A percentile compares a stretch with the other conserved stretches of the same genome.
These are phyloP conservation scores for Coemansia furcata DNA, from an alignment of 192 early-diverging fungal species.

Conservation along the genomic window DNA sequence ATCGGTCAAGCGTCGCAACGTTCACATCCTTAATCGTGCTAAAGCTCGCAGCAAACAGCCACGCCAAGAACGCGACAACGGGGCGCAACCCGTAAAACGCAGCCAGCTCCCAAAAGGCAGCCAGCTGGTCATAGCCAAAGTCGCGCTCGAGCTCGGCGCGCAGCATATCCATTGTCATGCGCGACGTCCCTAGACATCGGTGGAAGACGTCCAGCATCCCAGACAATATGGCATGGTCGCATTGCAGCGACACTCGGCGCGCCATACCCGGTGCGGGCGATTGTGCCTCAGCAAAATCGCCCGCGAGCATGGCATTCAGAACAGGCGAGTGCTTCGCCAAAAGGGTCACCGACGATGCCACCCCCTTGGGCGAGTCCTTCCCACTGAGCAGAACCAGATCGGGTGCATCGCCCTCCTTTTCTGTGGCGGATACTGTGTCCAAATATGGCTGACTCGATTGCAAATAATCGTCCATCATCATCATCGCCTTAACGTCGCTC, in stretches of 20 bases:
- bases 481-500: not conserved
- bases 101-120: slow-evolving; percentile 19
- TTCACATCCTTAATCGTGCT: not conserved
- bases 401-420: too few relatives aligned
- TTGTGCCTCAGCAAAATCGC: slow-evolving; percentile 29
- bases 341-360: slow-evolving; percentile 13
- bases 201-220: slow-evolving; percentile 17
- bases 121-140: not conserved
- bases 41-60: slow-evolving; percentile 2
- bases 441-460: not conserved
- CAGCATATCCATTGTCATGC: not conserved
- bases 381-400: slow-evolving; percentile 8
- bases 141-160: not conserved
- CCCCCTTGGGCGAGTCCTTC: not conserved
- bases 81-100: slow-evolving; percentile 26
- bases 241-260: slow-evolving; percentile 6
- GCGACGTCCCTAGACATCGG: slow-evolving; percentile 1
- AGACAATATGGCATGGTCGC: slow-evolving; percentile 13
- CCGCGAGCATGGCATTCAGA: slow-evolving; percentile 31
- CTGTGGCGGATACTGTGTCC: not conserved
- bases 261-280: not conserved
- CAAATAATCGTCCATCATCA: not conserved
- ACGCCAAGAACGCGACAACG: slow-evolving; percentile 12
- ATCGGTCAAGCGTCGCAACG: slow-evolving; percentile 5
- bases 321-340: slow-evolving; percentile 23